phyloP scores from a whole-genome alignment of 441 rosid genomes.

The Mallotus repandus region DNA sequence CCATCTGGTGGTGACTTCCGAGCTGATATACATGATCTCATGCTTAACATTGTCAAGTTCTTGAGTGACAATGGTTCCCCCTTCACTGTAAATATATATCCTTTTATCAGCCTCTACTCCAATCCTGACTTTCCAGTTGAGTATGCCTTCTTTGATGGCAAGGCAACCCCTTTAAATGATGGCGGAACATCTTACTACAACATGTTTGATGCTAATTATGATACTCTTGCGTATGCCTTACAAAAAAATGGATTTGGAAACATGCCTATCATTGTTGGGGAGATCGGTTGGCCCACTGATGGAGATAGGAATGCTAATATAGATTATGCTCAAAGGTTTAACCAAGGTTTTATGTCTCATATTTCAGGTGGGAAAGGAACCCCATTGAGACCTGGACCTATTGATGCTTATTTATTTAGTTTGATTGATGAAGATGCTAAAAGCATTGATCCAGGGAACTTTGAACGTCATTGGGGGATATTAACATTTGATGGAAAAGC shows the following conservation, averaged over 20 bases:
- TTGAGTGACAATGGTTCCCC: conserved; percentile 65
- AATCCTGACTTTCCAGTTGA: conserved; percentile 79
- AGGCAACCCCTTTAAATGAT: conserved; percentile 55
- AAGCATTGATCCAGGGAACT: conserved; percentile 88
- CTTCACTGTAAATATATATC: conserved; percentile 90
- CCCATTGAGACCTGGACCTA: conserved; percentile 78
- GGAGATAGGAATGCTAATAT: conserved; percentile 77
- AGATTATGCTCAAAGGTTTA: conserved; percentile 71
- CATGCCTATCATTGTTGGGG: conserved; percentile 83
- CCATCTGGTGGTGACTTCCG: conserved; percentile 98
- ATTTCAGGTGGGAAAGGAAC: conserved; percentile 88
- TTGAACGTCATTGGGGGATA: conserved; percentile 96
- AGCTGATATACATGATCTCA: conserved; percentile 65
- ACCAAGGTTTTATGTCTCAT: conserved; percentile 86
- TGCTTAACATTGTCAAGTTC: conserved; percentile 78
- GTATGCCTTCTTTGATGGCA: conserved; percentile 94
- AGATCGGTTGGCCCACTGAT: conserved; percentile 97
- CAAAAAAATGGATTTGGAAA: conserved; percentile 80
- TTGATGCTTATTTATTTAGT: conserved; percentile 80
- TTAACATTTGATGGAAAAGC: conserved; percentile 73
- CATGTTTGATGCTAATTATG: conserved; percentile 93
- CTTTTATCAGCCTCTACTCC: conserved; percentile 82
- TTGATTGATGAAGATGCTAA: conserved; percentile 92
- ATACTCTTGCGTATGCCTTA: conserved; percentile 72
- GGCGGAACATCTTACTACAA: conserved; percentile 67